Base-by-base conservation (phyloP, 1,139 yeast genomes). In the Sugiyamaella xylanicola region DNA sequence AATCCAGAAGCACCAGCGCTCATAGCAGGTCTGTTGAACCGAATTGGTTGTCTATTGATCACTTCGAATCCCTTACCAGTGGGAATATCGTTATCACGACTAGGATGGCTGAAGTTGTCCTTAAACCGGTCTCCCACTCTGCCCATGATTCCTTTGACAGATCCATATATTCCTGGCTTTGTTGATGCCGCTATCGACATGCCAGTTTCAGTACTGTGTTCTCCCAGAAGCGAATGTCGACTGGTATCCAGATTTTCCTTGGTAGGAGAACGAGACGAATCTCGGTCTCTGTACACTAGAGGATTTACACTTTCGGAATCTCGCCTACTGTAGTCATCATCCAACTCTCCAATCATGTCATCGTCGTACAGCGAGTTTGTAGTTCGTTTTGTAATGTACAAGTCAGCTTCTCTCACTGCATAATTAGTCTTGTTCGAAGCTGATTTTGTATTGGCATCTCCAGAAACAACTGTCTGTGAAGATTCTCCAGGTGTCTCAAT, bases 381-480 rank as follows among this genome's bases (percentile, higher is more conserved):
- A 13, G 52, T 56, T 16, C 63, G 49, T 43, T 66, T 64, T 21
- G 66, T 62, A 53, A 61, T 66, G 55, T 71, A 71, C 46, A 71
- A 62, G 51, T 71, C 74, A 1, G 74, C 69, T 54, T 71, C 74
- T 7, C 74, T 65, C 5, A 69, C 68, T 1, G 74, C 74, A 56
- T 71, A 71, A 51, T 71, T 66, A 8, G 66, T 71, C 22, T 49
- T 25, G 9, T 21, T 19, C 3, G 45, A 25, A 4, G 13, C 42
- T 39, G 19, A 4, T 4, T 7, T 7, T 13, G 25, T 27, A n/a
- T 41, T 37, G 16, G 48, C 27, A 5, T 13, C 42, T n/a, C 36
- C 25, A 53, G 50, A 17, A 32, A 25, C 46, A 17, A 19, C 56
- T n/a, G 36, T 53, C 40, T 51, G 51, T 17, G 29, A 35, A 13